A percentile compares a stretch with the other conserved stretches of the same genome.
These are phyloP conservation scores for Pterocarpus macrocarpus DNA, from an alignment of 306 rosid genomes.

Conservation along the genomic window DNA sequence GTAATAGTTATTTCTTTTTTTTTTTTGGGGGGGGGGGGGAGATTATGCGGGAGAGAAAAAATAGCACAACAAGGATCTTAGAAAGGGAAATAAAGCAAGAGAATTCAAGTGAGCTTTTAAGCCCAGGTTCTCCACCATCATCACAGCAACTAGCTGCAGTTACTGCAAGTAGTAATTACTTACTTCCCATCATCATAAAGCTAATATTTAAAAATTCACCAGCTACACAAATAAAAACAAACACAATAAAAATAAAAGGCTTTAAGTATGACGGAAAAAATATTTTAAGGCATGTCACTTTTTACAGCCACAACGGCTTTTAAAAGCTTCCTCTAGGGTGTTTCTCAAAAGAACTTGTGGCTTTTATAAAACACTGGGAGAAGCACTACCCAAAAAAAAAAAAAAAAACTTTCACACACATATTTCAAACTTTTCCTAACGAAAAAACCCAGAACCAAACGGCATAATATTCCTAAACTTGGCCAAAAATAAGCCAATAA, in stretches of 20 bases:
- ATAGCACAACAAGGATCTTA: neutral
- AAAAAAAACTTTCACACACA: too few relatives aligned
- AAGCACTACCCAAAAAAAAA: neutral
- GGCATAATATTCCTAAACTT: neutral
- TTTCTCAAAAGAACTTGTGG: conserved; percentile 4
- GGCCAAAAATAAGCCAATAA: conserved; percentile 5
- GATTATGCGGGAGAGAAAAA: neutral
- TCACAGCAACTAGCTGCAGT: too few relatives aligned
- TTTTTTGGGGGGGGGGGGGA: neutral
- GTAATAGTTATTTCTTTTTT: neutral
- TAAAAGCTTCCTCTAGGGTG: neutral
- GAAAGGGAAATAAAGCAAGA: conserved; percentile 1
- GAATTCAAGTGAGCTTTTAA: neutral
- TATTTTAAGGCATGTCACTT: neutral
- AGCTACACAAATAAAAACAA: too few relatives aligned
- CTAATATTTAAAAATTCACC: too few relatives aligned
- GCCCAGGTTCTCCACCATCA: too few relatives aligned
- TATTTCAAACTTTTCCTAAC: neutral
- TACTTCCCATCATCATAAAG: too few relatives aligned
- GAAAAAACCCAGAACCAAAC: neutral
- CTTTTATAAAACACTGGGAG: conserved; percentile 16
- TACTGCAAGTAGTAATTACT: too few relatives aligned
- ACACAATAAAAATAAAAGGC: too few relatives aligned
- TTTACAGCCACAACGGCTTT: neutral
- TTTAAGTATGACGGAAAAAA: too few relatives aligned